These are phyloP conservation scores for Colletotrichum magnum DNA, from an alignment of 2,329 filamentous ascomycete genomes.

Conservation along the genomic window DNA sequence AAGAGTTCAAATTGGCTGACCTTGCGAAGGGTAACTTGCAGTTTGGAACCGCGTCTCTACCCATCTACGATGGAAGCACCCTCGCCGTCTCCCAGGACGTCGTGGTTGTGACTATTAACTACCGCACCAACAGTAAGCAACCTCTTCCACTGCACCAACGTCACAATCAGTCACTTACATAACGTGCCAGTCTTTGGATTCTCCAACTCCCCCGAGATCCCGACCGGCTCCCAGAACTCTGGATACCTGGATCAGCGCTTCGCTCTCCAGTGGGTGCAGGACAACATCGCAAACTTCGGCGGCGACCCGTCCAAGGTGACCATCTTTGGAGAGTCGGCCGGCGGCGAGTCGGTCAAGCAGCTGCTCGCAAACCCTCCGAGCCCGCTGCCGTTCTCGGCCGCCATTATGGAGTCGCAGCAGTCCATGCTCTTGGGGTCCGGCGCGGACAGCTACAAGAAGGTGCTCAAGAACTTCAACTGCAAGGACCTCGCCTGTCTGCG, in stretches of 20 bases:
- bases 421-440: slow-evolving; percentile 32
- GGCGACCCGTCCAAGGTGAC: slow-evolving; percentile 74
- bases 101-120: slow-evolving; percentile 36
- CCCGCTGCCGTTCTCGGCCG: slow-evolving; percentile 44
- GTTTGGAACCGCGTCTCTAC: slow-evolving; percentile 35
- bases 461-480: slow-evolving; percentile 29
- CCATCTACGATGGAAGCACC: slow-evolving; percentile 33
- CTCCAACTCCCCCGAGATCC: slow-evolving; percentile 36
- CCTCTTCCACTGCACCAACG: not conserved
- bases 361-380: slow-evolving; percentile 46
- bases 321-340: slow-evolving; percentile 71
- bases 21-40: slow-evolving; percentile 27
- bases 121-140: slow-evolving; percentile 36
- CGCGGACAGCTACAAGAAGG: slow-evolving; percentile 26
- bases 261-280: slow-evolving; percentile 71
- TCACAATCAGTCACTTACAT: not conserved
- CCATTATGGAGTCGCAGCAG: slow-evolving; percentile 38
- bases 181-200: slow-evolving; percentile 33
- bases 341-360: slow-evolving; percentile 55
- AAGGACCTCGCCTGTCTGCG: slow-evolving; percentile 21
- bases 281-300: slow-evolving; percentile 74
- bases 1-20: not conserved
- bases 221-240: slow-evolving; percentile 57
- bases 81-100: slow-evolving; percentile 33
- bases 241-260: slow-evolving; percentile 70